Conservation (phyloP, 768 basidiomycete species). For the Cystobasidium tubakii region DNA sequence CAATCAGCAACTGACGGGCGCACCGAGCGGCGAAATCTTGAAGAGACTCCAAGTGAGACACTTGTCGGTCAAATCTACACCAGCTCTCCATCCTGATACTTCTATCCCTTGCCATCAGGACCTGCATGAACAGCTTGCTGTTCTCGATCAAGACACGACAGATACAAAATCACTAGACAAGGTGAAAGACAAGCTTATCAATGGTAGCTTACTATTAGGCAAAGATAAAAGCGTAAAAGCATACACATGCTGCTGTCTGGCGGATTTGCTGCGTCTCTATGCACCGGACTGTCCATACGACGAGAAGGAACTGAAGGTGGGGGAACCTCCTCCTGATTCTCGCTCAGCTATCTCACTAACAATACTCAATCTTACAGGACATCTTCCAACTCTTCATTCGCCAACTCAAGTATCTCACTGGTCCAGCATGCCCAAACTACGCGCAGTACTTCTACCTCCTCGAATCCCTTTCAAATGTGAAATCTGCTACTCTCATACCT, state of each 20-base stretch:
- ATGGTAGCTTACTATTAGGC: constrained; percentile 74
- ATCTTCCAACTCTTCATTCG: constrained; percentile 95
- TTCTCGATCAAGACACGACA: constrained; percentile 78
- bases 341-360: not conserved
- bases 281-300: constrained; percentile 97
- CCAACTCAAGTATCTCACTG: constrained; percentile 56
- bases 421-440: constrained; percentile 59
- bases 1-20: constrained; percentile 20
- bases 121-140: constrained; percentile 57
- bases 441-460: constrained; percentile 89
- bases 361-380: constrained; percentile 55
- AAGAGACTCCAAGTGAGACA: constrained; percentile 18
- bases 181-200: constrained; percentile 72
- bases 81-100: too few species aligned
- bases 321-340: constrained; percentile 24
- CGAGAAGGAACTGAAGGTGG: constrained; percentile 63
- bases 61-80: too few species aligned
- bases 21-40: not conserved
- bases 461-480: constrained; percentile 85
- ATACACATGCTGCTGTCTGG: constrained; percentile 85
- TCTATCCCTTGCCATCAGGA: constrained; percentile 42
- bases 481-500: constrained; percentile 86
- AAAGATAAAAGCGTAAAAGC: constrained; percentile 95
- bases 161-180: constrained; percentile 65
- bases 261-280: constrained; percentile 84